A percentile compares a stretch with the other conserved stretches of the same genome.
These are phyloP conservation scores for Albophoma yamanashiensis DNA, from an alignment of 2,329 filamentous ascomycete genomes.

Conservation along the genomic window DNA sequence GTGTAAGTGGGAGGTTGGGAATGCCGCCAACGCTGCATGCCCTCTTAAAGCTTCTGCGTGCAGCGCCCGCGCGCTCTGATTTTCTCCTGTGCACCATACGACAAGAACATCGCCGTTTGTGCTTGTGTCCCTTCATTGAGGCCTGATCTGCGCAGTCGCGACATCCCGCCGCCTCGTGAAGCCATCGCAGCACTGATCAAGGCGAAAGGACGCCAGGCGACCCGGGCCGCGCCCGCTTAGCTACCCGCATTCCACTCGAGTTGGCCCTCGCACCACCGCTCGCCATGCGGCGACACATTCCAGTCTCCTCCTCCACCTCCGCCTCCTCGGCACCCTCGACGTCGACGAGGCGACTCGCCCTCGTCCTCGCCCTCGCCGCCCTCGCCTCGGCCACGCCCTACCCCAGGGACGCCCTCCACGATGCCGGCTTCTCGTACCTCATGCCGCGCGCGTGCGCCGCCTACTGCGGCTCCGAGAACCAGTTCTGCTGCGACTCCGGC, in stretches of 20 bases:
- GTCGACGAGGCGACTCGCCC: not conserved
- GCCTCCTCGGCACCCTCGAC: not conserved
- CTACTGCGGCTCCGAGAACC: slow-evolving; percentile 43
- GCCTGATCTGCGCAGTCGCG: not conserved
- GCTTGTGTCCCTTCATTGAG: no score
- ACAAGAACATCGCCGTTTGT: no score
- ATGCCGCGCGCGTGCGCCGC: slow-evolving; percentile 36
- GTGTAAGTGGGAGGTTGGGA: slow-evolving; percentile 25
- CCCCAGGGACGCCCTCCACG: slow-evolving; percentile 37
- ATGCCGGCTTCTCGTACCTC: slow-evolving; percentile 38
- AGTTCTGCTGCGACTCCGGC: slow-evolving; percentile 41
- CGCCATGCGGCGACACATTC: slow-evolving; percentile 1
- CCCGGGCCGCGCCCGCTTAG: not conserved
- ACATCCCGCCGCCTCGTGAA: not conserved
- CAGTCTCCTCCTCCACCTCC: not conserved
- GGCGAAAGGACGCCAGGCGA: not conserved
- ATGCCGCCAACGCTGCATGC: not conserved
- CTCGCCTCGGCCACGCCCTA: slow-evolving; percentile 32
- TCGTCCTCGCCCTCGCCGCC: slow-evolving; percentile 8
- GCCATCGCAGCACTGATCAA: not conserved
- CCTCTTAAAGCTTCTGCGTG: slow-evolving; percentile 2
- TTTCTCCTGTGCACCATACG: not conserved
- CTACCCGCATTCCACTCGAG: not conserved
- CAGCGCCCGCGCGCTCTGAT: not conserved
- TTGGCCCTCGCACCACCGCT: not conserved